Conservation (phyloP, 2,329 filamentous ascomycete species). For the Fusarium sp. region DNA sequence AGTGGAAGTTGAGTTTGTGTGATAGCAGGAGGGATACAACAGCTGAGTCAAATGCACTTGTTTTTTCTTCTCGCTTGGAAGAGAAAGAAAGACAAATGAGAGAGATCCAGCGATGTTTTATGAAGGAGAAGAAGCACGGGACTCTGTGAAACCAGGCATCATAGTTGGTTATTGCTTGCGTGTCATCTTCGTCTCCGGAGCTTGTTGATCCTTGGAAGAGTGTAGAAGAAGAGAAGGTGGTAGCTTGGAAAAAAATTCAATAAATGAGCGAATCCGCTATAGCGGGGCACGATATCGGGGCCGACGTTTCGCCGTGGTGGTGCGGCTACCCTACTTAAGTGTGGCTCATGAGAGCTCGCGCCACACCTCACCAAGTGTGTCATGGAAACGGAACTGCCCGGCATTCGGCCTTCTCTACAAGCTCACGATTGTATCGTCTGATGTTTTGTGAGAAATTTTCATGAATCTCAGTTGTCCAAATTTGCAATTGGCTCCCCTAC, state of each 20-base stretch:
- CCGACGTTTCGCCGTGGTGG: slow-evolving; percentile 27
- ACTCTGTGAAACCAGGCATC: slow-evolving; percentile 44
- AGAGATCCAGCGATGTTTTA: slow-evolving; percentile 27
- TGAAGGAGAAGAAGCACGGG: slow-evolving; percentile 37
- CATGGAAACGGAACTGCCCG: slow-evolving; percentile 37
- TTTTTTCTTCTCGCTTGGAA: neutral
- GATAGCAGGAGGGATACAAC: slow-evolving; percentile 26
- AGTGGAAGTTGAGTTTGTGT: neutral
- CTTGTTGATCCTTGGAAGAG: slow-evolving; percentile 38
- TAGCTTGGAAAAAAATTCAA: slow-evolving; percentile 37
- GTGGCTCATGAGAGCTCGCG: slow-evolving; percentile 23
- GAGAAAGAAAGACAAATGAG: slow-evolving; percentile 12
- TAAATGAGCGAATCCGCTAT: slow-evolving; percentile 41
- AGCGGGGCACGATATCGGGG: slow-evolving; percentile 37
- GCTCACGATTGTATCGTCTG: slow-evolving; percentile 28
- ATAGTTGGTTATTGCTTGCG: slow-evolving; percentile 49
- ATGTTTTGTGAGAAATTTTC: slow-evolving; percentile 15
- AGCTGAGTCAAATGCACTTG: slow-evolving; percentile 24
- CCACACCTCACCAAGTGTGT: slow-evolving; percentile 28
- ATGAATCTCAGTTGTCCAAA: neutral
- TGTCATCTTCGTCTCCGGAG: slow-evolving; percentile 48
- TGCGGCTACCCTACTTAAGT: neutral
- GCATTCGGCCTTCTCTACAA: slow-evolving; percentile 24
- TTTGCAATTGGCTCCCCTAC: neutral
- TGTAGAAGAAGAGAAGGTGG: slow-evolving; percentile 32